phyloP scores from a whole-genome alignment of 208 protist genomes.

The Crithidia fasciculata region DNA sequence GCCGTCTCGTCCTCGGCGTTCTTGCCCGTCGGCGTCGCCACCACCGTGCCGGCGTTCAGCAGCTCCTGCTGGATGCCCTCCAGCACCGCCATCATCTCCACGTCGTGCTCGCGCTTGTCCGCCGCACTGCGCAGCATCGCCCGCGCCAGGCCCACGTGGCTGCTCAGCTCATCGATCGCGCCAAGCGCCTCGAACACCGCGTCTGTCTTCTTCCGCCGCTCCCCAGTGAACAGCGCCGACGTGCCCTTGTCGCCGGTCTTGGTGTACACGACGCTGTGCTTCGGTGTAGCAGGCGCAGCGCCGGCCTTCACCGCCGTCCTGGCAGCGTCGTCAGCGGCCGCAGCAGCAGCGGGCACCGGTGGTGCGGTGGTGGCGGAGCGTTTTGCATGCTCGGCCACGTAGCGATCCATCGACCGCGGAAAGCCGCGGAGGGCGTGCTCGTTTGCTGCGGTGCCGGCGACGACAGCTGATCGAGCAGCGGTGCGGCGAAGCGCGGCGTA shows the following conservation, averaged over 20 bases:
- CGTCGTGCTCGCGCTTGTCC: conserved; percentile 21
- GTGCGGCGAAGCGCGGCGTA: conserved; percentile 8
- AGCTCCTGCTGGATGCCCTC: conserved; percentile 61
- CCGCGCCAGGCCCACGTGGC: conserved; percentile 47
- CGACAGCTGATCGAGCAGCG: too few relatives aligned
- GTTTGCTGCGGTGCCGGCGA: neutral
- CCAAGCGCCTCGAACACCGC: conserved; percentile 72
- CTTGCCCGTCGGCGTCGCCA: conserved; percentile 66
- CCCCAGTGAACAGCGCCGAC: conserved; percentile 61
- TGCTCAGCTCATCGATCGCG: conserved; percentile 65
- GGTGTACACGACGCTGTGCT: conserved; percentile 59
- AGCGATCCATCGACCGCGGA: conserved; percentile 10
- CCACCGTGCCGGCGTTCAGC: conserved; percentile 62
- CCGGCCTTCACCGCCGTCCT: neutral
- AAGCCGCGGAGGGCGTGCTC: conserved; percentile 6
- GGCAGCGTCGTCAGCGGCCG: neutral
- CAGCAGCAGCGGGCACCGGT: conserved; percentile 1
- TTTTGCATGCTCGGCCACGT: conserved; percentile 2
- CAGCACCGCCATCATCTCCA: conserved; percentile 39
- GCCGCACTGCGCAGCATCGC: conserved; percentile 31
- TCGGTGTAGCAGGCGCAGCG: neutral
- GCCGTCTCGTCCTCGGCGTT: conserved; percentile 15
- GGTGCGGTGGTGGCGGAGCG: neutral
- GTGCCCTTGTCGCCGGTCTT: conserved; percentile 68
- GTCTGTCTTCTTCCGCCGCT: conserved; percentile 62